Evolutionary conservation across 805 yeast genomes (phyloP).

Genomic region (Ogataea paraovalis): DNA sequence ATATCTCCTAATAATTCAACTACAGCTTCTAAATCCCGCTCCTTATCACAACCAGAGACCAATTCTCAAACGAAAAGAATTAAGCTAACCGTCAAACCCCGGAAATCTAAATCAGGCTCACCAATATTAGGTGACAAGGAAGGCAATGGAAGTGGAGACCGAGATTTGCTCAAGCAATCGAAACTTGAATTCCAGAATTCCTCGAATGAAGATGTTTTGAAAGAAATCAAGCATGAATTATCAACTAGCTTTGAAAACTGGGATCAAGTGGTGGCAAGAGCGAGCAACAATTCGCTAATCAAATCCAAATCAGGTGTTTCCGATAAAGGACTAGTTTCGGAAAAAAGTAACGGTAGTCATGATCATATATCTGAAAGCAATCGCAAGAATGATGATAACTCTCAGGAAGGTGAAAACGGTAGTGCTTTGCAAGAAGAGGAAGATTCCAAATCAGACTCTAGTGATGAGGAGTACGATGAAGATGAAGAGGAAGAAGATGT

Average conservation of each 20-base stretch:
- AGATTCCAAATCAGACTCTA: neutral
- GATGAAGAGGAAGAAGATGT: conserved; percentile 2
- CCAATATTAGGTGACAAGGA: neutral
- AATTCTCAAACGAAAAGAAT: neutral
- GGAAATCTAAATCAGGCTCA: neutral
- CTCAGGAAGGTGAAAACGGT: neutral
- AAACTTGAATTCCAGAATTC: neutral
- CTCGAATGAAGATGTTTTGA: neutral
- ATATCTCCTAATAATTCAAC: neutral
- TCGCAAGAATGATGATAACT: neutral
- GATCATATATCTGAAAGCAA: neutral
- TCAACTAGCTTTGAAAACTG: neutral
- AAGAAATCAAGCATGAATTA: neutral
- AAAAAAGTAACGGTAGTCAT: neutral
- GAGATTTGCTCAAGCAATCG: neutral
- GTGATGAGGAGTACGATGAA: neutral
- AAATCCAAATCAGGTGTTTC: neutral
- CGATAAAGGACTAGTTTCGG: neutral
- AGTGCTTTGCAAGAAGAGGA: neutral
- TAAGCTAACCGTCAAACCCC: neutral
- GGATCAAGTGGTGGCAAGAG: neutral
- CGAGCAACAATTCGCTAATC: neutral
- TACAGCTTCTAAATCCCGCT: neutral
- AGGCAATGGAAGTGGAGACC: neutral
- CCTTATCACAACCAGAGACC: neutral